Conservation (phyloP, 768 basidiomycete genomes). For the Mycena sanguinolenta region DNA sequence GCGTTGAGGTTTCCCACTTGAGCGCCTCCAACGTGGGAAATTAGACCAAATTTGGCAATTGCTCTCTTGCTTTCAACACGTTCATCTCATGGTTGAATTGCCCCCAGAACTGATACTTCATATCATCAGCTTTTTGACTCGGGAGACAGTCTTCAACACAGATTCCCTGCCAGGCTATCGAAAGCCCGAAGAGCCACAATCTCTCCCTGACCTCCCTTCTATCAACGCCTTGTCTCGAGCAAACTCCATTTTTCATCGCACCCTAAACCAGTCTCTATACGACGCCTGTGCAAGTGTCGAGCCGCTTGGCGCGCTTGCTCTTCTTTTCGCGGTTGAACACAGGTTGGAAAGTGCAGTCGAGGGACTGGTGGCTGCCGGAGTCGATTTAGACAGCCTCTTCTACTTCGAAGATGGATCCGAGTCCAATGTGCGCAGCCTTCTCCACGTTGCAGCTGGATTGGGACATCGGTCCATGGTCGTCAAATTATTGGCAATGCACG, state of each 20-base stretch:
- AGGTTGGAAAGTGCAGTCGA: slow-evolving; percentile 10
- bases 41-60: too few species aligned
- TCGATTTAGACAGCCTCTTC: neutral
- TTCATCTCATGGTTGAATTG: neutral
- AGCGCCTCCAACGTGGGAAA: too few species aligned
- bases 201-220: neutral
- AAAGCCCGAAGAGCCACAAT: neutral
- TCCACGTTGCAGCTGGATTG: neutral
- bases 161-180: neutral
- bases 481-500: neutral
- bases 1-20: too few species aligned
- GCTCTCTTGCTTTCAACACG: too few species aligned
- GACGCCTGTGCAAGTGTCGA: neutral
- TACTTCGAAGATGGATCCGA: neutral
- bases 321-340: slow-evolving; percentile 7
- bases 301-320: neutral
- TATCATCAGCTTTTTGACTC: neutral
- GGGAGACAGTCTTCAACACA: neutral
- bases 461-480: neutral
- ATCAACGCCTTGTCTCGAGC: neutral
- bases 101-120: neutral
- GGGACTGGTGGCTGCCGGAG: neutral
- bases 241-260: neutral
- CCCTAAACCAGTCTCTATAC: neutral
- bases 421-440: too few species aligned